phyloP scores from a whole-genome alignment of 257 asterid species.

The Mentha longifolia region DNA sequence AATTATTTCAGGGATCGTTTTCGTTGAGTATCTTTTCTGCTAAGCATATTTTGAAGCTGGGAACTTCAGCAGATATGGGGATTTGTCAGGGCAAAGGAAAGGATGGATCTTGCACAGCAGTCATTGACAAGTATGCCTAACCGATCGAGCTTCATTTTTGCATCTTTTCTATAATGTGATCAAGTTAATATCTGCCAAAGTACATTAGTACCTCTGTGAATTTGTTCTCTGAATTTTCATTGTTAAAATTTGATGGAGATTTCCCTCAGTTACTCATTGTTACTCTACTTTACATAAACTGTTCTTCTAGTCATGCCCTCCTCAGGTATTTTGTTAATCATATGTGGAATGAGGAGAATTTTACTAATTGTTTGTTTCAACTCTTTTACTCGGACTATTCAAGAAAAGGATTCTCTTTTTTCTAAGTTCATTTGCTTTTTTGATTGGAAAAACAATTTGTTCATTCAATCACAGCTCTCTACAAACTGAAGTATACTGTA shows the following conservation, averaged over 20 bases:
- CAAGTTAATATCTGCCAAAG: not conserved
- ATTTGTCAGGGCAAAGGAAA: slow-evolving; percentile 79
- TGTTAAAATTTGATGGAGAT: not conserved
- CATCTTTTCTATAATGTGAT: slow-evolving; percentile 23
- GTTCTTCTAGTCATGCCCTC: not conserved
- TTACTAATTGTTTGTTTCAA: not conserved
- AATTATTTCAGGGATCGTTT: slow-evolving; percentile 71
- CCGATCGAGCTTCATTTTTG: slow-evolving; percentile 21
- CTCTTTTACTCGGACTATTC: not conserved
- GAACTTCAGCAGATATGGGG: slow-evolving; percentile 80
- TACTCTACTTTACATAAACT: not conserved
- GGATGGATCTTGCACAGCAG: slow-evolving; percentile 73
- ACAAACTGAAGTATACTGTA: not conserved
- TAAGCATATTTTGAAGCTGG: slow-evolving; percentile 75
- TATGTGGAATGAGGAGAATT: not conserved
- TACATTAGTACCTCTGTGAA: not conserved
- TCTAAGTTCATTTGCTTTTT: not conserved
- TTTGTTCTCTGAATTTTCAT: not conserved
- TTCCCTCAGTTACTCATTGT: not conserved
- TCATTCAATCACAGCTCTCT: not conserved
- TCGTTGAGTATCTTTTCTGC: slow-evolving; percentile 76
- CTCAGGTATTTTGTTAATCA: not conserved
- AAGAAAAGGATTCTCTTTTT: not conserved
- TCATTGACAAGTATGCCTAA: slow-evolving; percentile 62
- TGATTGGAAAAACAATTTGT: slow-evolving; percentile 9